A percentile compares a stretch with the other conserved stretches of the same genome.
These are phyloP conservation scores for Houttuynia cordata DNA, from an alignment of 164 flowering plant genomes.

Conservation along the genomic window DNA sequence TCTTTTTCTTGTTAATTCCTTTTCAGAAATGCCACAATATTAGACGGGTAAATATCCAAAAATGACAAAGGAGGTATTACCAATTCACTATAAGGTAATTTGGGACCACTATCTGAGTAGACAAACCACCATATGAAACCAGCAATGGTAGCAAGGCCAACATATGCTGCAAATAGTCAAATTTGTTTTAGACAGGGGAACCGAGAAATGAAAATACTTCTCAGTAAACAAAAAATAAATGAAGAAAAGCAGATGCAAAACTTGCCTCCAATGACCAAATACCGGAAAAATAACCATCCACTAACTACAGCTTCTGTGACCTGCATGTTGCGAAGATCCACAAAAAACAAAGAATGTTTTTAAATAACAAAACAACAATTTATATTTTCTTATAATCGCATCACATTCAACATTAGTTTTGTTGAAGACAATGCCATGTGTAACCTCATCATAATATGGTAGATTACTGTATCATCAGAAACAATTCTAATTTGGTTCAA, in stretches of 20 bases:
- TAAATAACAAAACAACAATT: no score
- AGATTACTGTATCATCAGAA: no score
- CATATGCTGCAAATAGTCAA: constrained; percentile 63
- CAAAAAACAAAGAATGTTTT: not conserved
- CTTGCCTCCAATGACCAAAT: constrained; percentile 93
- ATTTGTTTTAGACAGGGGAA: no score
- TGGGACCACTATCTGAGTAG: constrained; percentile 77
- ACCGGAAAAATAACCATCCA: constrained; percentile 97
- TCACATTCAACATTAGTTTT: no score
- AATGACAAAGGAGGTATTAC: constrained; percentile 24
- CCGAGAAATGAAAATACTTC: no score
- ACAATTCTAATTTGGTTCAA: no score
- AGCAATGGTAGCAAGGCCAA: constrained; percentile 94
- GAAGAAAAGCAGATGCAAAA: not conserved
- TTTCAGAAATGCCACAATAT: not conserved
- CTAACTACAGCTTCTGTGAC: constrained; percentile 90
- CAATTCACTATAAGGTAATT: constrained; percentile 72
- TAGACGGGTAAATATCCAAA: not conserved
- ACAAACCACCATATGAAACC: constrained; percentile 99
- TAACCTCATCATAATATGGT: no score
- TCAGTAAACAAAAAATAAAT: not conserved
- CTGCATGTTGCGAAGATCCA: constrained; percentile 31
- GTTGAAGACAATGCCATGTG: no score
- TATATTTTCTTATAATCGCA: no score
- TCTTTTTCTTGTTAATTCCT: no score